phyloP scores from a whole-genome alignment of 306 rosid species.

The Castanea crenata region DNA sequence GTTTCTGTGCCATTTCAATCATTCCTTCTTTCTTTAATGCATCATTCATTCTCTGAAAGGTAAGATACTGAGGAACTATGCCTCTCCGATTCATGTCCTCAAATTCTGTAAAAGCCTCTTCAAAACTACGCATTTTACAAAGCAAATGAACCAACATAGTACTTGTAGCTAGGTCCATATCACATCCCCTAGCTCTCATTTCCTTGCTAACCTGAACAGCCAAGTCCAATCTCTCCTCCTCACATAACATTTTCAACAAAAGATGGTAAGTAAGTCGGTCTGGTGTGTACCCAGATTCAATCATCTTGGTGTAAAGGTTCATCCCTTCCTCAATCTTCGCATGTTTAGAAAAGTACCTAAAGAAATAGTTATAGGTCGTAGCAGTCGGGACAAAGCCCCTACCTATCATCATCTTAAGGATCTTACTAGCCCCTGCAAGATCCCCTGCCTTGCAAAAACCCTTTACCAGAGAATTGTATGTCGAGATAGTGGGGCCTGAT shows the following conservation, averaged over 20 bases:
- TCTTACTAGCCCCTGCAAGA: conserved; percentile 76
- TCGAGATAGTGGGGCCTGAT: conserved; percentile 77
- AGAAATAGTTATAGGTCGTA: conserved; percentile 87
- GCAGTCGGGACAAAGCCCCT: conserved; percentile 67
- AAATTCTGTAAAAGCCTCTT: conserved; percentile 71
- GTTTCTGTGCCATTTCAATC: conserved; percentile 60
- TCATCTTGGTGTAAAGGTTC: conserved; percentile 81
- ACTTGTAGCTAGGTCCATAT: conserved; percentile 78
- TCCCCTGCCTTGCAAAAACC: conserved; percentile 86
- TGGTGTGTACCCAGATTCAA: conserved; percentile 72
- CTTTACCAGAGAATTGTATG: conserved; percentile 80
- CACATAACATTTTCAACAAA: conserved; percentile 83
- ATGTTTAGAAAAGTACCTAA: conserved; percentile 68
- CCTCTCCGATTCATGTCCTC: conserved; percentile 83
- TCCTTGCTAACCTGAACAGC: conserved; percentile 80
- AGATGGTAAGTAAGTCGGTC: conserved; percentile 84
- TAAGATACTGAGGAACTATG: conserved; percentile 76
- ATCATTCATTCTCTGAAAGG: conserved; percentile 63
- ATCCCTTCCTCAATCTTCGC: conserved; percentile 85
- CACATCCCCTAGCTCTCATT: conserved; percentile 75
- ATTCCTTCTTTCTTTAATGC: conserved; percentile 59
- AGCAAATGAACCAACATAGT: conserved; percentile 79
- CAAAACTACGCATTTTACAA: conserved; percentile 66
- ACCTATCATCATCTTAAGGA: conserved; percentile 80
- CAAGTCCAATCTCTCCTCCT: conserved; percentile 68